These are phyloP conservation scores for Cryphonectria nitschkei DNA, from an alignment of 2,329 filamentous ascomycete species.

Conservation along the genomic window DNA sequence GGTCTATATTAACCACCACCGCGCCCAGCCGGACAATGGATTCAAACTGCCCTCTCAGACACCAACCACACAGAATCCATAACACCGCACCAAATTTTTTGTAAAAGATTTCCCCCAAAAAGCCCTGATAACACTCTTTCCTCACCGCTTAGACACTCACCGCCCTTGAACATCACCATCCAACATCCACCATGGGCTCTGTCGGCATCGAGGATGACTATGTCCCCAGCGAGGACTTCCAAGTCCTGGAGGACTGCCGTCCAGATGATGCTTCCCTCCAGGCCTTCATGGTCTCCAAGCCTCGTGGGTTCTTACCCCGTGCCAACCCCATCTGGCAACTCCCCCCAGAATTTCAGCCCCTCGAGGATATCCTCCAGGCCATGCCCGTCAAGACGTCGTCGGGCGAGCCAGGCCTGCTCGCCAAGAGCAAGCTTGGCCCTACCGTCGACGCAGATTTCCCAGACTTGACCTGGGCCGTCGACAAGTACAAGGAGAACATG, in stretches of 20 bases:
- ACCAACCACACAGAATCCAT: slow-evolving; percentile 13
- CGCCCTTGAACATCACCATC: not conserved
- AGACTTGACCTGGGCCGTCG: slow-evolving; percentile 74
- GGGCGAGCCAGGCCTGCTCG: slow-evolving; percentile 78
- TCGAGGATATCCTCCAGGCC: slow-evolving; percentile 72
- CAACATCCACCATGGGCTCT: slow-evolving; percentile 44
- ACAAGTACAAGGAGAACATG: slow-evolving; percentile 73
- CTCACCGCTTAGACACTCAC: not conserved
- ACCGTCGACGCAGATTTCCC: slow-evolving; percentile 75
- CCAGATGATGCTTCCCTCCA: slow-evolving; percentile 66
- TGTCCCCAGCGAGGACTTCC: slow-evolving; percentile 48
- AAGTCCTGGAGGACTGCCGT: slow-evolving; percentile 65
- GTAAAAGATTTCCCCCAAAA: not conserved
- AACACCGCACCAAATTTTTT: not conserved
- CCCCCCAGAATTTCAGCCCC: slow-evolving; percentile 71
- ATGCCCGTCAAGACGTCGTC: slow-evolving; percentile 79
- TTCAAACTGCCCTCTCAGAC: slow-evolving; percentile 7
- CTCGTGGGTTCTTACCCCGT: slow-evolving; percentile 74
- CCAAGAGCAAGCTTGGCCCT: slow-evolving; percentile 72
- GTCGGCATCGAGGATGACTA: slow-evolving; percentile 34
- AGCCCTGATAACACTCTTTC: slow-evolving; percentile 18
- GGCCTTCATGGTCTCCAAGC: slow-evolving; percentile 79
- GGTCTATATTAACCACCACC: slow-evolving; percentile 32
- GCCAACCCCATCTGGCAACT: slow-evolving; percentile 65
- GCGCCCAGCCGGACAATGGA: slow-evolving; percentile 17